Evolutionary conservation across 148 eudicot species (phyloP).

Genomic region (Rhododendron simsii): DNA sequence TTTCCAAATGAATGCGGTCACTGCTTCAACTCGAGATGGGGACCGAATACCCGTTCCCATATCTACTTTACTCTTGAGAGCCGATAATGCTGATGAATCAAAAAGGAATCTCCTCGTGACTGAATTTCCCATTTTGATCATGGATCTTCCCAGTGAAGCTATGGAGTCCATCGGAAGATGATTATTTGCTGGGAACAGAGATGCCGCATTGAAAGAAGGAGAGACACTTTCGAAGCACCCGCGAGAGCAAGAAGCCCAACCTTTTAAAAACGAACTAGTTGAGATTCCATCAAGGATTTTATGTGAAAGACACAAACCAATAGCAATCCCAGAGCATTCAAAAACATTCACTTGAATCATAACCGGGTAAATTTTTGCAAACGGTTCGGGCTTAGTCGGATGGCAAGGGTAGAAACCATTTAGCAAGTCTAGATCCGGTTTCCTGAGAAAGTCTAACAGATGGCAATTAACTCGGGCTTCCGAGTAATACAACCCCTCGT

Average conservation of each 20-base stretch:
- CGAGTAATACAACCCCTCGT: conserved; percentile 16
- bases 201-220: neutral
- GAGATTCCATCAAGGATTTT: conserved; percentile 22
- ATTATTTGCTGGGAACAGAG: conserved; percentile 13
- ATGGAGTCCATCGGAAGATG: conserved; percentile 15
- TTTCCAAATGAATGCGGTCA: conserved; percentile 22
- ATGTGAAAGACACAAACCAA: conserved; percentile 18
- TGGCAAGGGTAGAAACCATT: conserved; percentile 15
- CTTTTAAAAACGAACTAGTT: conserved; percentile 14
- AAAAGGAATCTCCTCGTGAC: conserved; percentile 14
- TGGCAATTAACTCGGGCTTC: conserved; percentile 14
- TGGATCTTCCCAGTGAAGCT: conserved; percentile 7
- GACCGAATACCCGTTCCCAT: neutral
- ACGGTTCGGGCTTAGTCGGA: neutral
- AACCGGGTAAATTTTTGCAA: conserved; percentile 5
- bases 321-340: conserved; percentile 19
- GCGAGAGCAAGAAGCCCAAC: conserved; percentile 17
- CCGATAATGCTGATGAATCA: conserved; percentile 2
- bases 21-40: conserved; percentile 20
- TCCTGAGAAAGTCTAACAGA: conserved; percentile 13
- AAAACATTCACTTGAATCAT: conserved; percentile 22
- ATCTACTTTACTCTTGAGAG: conserved; percentile 9
- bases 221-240: neutral
- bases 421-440: conserved; percentile 16
- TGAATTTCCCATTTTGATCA: conserved; percentile 12